A percentile compares a stretch with the other conserved stretches of the same genome.
Evolutionary conservation across 2,329 filamentous ascomycete genomes (phyloP).

Genomic region (Trichophyton rubrum): DNA sequence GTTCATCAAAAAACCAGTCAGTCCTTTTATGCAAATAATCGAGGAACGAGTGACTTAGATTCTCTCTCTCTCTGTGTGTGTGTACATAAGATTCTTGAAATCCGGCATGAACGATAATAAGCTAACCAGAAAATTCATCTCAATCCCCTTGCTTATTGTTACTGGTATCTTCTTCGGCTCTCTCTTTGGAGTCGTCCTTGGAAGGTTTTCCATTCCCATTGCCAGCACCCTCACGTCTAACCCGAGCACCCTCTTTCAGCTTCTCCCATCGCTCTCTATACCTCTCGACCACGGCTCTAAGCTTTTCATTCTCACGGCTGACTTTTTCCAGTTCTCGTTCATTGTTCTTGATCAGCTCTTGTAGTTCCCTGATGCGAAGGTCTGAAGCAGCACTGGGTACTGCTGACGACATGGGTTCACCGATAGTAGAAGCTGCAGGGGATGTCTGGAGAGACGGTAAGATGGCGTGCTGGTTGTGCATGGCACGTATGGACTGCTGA

Average conservation of each 20-base stretch:
- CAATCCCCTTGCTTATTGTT: not conserved
- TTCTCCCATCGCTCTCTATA: constrained; percentile 58
- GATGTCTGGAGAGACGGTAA: constrained; percentile 16
- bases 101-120: not conserved
- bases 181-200: not conserved
- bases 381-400: constrained; percentile 29
- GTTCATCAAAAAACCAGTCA: not conserved
- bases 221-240: constrained; percentile 23
- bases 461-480: constrained; percentile 29
- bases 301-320: constrained; percentile 48
- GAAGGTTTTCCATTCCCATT: constrained; percentile 5
- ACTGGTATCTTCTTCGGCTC: not conserved
- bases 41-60: not conserved
- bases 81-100: not conserved
- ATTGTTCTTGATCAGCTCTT: constrained; percentile 50
- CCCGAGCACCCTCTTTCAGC: constrained; percentile 51
- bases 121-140: not conserved
- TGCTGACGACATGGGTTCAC: constrained; percentile 8
- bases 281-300: constrained; percentile 41
- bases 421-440: constrained; percentile 20
- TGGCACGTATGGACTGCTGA: constrained; percentile 59
- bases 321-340: constrained; percentile 52
- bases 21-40: not conserved
- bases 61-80: not conserved
- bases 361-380: constrained; percentile 51